phyloP scores from a whole-genome alignment of 2,329 filamentous ascomycete genomes.

The Epichloe coenophiala region DNA sequence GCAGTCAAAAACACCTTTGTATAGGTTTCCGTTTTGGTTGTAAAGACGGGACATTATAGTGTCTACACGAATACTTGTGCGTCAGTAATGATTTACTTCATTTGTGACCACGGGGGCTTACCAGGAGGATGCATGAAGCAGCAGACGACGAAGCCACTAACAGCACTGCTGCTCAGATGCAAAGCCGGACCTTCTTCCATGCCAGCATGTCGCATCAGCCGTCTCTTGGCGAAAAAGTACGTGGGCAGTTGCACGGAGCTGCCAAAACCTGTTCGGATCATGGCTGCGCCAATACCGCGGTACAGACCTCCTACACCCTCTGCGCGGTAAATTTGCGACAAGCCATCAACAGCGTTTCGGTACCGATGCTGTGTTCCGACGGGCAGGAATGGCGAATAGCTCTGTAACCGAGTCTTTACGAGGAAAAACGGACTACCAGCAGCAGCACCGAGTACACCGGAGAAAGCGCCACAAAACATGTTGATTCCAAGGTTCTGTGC shows the following conservation, averaged over 20 bases:
- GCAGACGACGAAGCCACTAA: conserved; percentile 91
- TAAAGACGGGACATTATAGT: conserved; percentile 98
- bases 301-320: conserved; percentile 79
- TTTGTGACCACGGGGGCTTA: conserved; percentile 25
- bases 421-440: conserved; percentile 94
- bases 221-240: conserved; percentile 93
- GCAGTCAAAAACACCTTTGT: conserved; percentile 85
- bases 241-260: conserved; percentile 93
- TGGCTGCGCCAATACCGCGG: conserved; percentile 79
- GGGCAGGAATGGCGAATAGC: conserved; percentile 80
- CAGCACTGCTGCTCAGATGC: conserved; percentile 78
- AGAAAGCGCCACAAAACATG: conserved; percentile 80
- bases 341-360: conserved; percentile 69
- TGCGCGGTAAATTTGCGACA: conserved; percentile 60
- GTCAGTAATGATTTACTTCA: conserved; percentile 2
- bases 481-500: conserved; percentile 82
- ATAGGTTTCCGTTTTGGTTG: conserved; percentile 97
- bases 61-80: conserved; percentile 33
- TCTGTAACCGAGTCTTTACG: conserved; percentile 91
- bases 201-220: conserved; percentile 65
- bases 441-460: conserved; percentile 83
- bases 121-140: conserved; percentile 95
- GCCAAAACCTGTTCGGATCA: conserved; percentile 91
- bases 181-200: conserved; percentile 85
- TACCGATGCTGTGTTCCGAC: conserved; percentile 97